Evolutionary conservation across 2,329 filamentous ascomycete genomes (phyloP).

Genomic region (Claviceps paspali): DNA sequence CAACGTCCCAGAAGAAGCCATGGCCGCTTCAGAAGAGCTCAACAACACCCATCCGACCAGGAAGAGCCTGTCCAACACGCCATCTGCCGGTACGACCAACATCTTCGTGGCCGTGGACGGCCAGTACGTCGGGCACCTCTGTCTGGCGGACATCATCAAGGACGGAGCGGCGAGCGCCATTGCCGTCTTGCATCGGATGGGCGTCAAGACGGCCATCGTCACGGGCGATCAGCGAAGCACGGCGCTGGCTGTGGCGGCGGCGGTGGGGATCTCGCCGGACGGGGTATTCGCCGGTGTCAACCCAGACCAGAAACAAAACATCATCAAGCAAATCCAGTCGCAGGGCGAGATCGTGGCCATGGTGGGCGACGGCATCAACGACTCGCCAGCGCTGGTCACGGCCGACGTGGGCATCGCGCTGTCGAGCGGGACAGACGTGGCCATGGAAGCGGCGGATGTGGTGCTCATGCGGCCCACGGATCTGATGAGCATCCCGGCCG

Average conservation of each 20-base stretch:
- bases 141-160: slow-evolving; percentile 83
- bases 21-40: slow-evolving; percentile 46
- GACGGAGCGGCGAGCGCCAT: slow-evolving; percentile 69
- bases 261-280: slow-evolving; percentile 62
- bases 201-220: slow-evolving; percentile 77
- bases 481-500: slow-evolving; percentile 81
- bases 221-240: slow-evolving; percentile 84
- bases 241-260: slow-evolving; percentile 65
- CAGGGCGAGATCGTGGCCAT: slow-evolving; percentile 73
- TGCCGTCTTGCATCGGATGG: slow-evolving; percentile 67
- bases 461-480: slow-evolving; percentile 90
- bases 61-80: slow-evolving; percentile 14
- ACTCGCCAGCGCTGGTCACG: slow-evolving; percentile 85
- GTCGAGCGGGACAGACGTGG: slow-evolving; percentile 83
- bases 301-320: slow-evolving; percentile 79
- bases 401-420: slow-evolving; percentile 90
- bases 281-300: slow-evolving; percentile 78
- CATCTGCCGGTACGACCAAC: slow-evolving; percentile 55
- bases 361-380: slow-evolving; percentile 98
- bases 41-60: slow-evolving; percentile 30
- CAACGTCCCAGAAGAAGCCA: slow-evolving; percentile 44
- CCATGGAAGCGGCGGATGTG: slow-evolving; percentile 92
- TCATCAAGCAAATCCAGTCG: slow-evolving; percentile 62
- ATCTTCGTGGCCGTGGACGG: slow-evolving; percentile 85
- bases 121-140: slow-evolving; percentile 65